A percentile compares a stretch with the other conserved stretches of the same genome.
Conservation (phyloP, 2,329 filamentous ascomycete species). For the Hyphodiscus sp. region DNA sequence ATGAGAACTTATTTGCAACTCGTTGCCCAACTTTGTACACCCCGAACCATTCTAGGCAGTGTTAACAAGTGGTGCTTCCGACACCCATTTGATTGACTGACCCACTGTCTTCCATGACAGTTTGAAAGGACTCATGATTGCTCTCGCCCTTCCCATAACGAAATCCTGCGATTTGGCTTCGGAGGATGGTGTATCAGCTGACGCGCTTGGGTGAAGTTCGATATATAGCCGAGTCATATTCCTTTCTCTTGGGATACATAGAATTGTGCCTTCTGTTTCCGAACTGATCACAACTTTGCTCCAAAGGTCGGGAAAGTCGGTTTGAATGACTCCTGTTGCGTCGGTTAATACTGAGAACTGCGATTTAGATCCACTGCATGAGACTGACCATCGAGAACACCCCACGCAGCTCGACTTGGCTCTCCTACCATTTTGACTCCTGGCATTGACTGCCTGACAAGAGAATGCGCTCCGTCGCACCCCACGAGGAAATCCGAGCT, state of each 20-base stretch:
- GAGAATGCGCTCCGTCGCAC: slow-evolving; percentile 48
- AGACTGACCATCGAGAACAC: slow-evolving; percentile 44
- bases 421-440: slow-evolving; percentile 53
- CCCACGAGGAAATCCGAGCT: slow-evolving; percentile 60
- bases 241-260: slow-evolving; percentile 58
- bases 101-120: slow-evolving; percentile 66
- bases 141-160: slow-evolving; percentile 60
- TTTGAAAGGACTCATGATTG: slow-evolving; percentile 52
- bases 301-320: slow-evolving; percentile 54
- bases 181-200: slow-evolving; percentile 31
- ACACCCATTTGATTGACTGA: slow-evolving; percentile 45
- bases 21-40: slow-evolving; percentile 53
- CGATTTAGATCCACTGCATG: slow-evolving; percentile 8
- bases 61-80: slow-evolving; percentile 34
- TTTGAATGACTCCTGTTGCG: slow-evolving; percentile 32
- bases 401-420: slow-evolving; percentile 50
- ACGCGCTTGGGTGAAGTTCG: slow-evolving; percentile 45
- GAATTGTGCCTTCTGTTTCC: slow-evolving; percentile 43
- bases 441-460: slow-evolving; percentile 43
- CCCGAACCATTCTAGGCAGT: slow-evolving; percentile 61
- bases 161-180: slow-evolving; percentile 51
- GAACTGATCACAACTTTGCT: slow-evolving; percentile 51
- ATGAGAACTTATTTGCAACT: slow-evolving; percentile 50
- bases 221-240: slow-evolving; percentile 57
- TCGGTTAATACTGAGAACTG: slow-evolving; percentile 39